Percentiles rank a stretch among this genome's conserved stretches.
phyloP scores from a whole-genome alignment of 208 protist genomes.

The Crithidia sp. region DNA sequence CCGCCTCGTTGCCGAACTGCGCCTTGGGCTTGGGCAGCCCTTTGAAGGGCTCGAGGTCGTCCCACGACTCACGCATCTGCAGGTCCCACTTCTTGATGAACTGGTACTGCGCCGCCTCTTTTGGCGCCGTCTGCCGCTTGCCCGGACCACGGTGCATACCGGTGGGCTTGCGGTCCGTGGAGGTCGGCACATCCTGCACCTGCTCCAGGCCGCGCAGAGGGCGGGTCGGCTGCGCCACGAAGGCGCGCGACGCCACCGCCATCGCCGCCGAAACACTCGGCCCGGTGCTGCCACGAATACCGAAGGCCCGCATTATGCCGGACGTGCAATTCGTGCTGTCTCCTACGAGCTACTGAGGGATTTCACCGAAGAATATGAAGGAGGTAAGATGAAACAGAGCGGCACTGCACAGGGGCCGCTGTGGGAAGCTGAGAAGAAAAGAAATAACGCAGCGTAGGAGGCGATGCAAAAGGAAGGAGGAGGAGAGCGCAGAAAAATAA shows the following conservation, averaged over 20 bases:
- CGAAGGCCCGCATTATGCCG: constrained; percentile 1
- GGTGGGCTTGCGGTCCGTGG: constrained; percentile 75
- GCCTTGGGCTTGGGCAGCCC: constrained; percentile 88
- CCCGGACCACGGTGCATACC: constrained; percentile 87
- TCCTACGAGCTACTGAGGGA: no score
- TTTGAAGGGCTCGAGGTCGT: constrained; percentile 88
- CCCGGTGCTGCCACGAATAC: neutral
- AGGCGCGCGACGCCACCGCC: constrained; percentile 2
- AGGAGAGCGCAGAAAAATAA: no score
- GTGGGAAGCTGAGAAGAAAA: no score
- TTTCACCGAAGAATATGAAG: no score
- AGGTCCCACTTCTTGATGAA: constrained; percentile 90
- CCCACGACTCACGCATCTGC: constrained; percentile 85
- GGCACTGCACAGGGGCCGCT: no score
- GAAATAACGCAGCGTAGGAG: no score
- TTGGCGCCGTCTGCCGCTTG: constrained; percentile 79
- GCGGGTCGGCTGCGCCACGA: constrained; percentile 34
- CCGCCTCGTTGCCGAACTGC: constrained; percentile 90
- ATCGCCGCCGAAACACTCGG: constrained; percentile 6
- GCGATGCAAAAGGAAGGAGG: no score
- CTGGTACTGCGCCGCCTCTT: constrained; percentile 76
- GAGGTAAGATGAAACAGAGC: no score
- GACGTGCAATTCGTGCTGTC: no score
- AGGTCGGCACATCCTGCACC: constrained; percentile 86
- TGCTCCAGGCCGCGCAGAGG: constrained; percentile 72